Conservation (phyloP, 148 eudicot genomes). For the Diospyros kaki region DNA sequence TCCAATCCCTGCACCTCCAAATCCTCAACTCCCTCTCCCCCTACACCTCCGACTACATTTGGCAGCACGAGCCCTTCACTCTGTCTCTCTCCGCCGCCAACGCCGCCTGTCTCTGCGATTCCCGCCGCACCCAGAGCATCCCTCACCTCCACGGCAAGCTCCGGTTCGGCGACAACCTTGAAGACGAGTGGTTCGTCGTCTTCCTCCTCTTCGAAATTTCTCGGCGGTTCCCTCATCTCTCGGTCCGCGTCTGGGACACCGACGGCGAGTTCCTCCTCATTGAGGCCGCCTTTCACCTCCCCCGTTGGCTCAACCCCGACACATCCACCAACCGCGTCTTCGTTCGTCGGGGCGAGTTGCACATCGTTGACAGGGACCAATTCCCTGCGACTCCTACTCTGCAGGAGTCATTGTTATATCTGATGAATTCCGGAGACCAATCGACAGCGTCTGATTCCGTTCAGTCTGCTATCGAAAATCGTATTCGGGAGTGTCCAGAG, state of each 20-base stretch:
- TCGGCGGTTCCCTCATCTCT: constrained; percentile 39
- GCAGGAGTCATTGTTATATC: constrained; percentile 30
- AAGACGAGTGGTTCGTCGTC: constrained; percentile 94
- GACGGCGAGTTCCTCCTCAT: constrained; percentile 88
- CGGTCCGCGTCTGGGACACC: constrained; percentile 54
- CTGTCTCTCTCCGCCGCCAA: constrained; percentile 37
- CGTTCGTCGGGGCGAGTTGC: constrained; percentile 41
- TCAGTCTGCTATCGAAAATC: constrained; percentile 35
- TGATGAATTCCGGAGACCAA: constrained; percentile 22
- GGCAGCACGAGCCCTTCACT: constrained; percentile 78
- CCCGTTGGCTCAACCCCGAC: constrained; percentile 74
- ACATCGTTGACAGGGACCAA: constrained; percentile 30
- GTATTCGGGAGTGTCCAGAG: constrained; percentile 52
- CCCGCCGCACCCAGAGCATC: constrained; percentile 11
- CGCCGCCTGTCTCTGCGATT: background rate
- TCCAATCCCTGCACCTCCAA: constrained; percentile 66
- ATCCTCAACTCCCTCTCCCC: constrained; percentile 57
- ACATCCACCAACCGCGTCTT: constrained; percentile 58
- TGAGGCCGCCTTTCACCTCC: constrained; percentile 76
- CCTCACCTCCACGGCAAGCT: constrained; percentile 79
- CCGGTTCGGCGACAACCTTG: constrained; percentile 75
- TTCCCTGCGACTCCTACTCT: constrained; percentile 35
- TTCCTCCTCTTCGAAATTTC: constrained; percentile 59
- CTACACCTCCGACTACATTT: constrained; percentile 55
- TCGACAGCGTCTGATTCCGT: constrained; percentile 37